Evolutionary conservation across 768 basidiomycete species (phyloP).

Genomic region (Bullera alba): DNA sequence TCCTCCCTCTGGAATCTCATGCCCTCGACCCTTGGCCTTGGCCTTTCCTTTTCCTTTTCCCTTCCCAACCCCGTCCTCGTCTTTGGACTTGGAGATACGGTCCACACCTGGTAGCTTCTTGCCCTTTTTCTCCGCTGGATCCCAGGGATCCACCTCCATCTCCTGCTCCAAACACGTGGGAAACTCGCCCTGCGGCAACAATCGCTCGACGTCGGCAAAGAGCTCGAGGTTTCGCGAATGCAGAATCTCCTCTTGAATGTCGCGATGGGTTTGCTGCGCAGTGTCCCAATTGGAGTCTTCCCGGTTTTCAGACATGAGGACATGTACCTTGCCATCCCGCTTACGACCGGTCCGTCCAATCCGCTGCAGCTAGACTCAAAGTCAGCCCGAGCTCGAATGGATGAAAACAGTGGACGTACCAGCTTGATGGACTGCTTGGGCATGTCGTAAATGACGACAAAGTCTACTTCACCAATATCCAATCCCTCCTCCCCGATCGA

Average conservation of each 20-base stretch:
- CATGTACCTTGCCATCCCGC: conserved; percentile 79
- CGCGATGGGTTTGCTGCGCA: conserved; percentile 74
- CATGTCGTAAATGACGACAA: conserved; percentile 92
- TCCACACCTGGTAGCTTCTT: conserved; percentile 9
- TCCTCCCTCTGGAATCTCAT: conserved; percentile 41
- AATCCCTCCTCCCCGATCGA: conserved; percentile 97
- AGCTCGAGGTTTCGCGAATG: conserved; percentile 81
- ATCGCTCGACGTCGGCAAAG: conserved; percentile 81
- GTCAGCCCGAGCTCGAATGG: neutral
- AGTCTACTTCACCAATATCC: conserved; percentile 94
- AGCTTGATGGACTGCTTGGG: conserved; percentile 94
- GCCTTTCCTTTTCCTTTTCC: conserved; percentile 54
- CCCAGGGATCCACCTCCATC: conserved; percentile 63
- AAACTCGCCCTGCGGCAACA: conserved; percentile 69
- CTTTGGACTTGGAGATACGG: conserved; percentile 1
- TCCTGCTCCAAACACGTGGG: conserved; percentile 70
- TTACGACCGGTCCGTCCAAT: conserved; percentile 92
- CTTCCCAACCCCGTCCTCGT: no score
- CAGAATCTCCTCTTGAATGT: conserved; percentile 80
- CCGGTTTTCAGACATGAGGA: conserved; percentile 78
- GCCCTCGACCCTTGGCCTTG: conserved; percentile 23
- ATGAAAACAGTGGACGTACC: conserved; percentile 52
- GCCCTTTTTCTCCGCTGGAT: conserved; percentile 29
- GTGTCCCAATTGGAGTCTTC: conserved; percentile 87
- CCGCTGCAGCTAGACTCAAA: conserved; percentile 71